Evolutionary conservation across 108 stramenopile genomes (phyloP).

Genomic region (Fragilariopsis cylindrus): DNA sequence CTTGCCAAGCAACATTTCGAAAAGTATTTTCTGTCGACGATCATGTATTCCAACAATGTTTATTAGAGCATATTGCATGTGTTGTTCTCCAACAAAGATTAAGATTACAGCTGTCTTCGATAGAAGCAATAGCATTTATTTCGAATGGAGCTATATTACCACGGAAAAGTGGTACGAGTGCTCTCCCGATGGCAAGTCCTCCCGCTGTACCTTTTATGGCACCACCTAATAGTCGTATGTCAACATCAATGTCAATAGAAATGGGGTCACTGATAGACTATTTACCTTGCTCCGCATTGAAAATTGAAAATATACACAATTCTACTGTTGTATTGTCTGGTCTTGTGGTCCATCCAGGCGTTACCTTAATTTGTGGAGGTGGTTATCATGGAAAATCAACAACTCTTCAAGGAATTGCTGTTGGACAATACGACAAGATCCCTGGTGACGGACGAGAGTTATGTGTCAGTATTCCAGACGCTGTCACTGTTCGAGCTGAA

Average conservation of each 20-base stretch:
- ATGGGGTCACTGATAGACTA: conserved; percentile 52
- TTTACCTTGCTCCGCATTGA: background rate
- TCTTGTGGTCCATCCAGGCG: conserved; percentile 90
- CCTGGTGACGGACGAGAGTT: conserved; percentile 96
- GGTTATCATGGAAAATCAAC: conserved; percentile 99
- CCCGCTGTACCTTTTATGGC: conserved; percentile 64
- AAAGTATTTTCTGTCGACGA: background rate
- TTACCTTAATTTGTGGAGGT: conserved; percentile 96
- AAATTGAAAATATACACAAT: background rate
- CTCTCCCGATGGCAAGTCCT: conserved; percentile 74
- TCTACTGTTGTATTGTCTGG: conserved; percentile 62
- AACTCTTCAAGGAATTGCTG: conserved; percentile 83
- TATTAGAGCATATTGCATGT: conserved; percentile 55
- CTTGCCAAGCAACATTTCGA: background rate
- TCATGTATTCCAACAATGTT: background rate
- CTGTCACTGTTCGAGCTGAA: conserved; percentile 93
- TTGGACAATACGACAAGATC: conserved; percentile 93
- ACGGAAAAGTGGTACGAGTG: conserved; percentile 83
- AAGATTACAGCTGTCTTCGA: conserved; percentile 40
- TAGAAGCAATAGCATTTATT: conserved; percentile 86
- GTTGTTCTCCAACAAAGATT: conserved; percentile 64
- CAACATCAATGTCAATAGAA: conserved; percentile 43
- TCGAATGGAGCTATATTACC: conserved; percentile 89
- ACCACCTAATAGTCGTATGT: conserved; percentile 52
- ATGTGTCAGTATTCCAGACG: conserved; percentile 68